Evolutionary conservation across 306 rosid species (phyloP), one percentile per base, ranked within the genome.

Genomic region (Albizia julibrissin): DNA sequence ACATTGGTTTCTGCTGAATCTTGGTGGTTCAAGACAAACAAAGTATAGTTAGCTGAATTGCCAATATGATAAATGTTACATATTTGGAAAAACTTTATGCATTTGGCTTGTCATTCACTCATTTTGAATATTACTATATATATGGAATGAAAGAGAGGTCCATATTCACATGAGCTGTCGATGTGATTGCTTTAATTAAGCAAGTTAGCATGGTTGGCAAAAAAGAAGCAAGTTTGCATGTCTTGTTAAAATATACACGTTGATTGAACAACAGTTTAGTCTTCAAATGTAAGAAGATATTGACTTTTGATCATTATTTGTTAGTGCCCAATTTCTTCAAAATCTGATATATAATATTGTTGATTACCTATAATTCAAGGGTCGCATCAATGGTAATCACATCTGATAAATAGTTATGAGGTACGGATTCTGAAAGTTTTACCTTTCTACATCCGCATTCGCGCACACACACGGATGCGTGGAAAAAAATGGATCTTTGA

Each of bases 331-430:
- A 43, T 26, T 72, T 52, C 69, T 64, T 71, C 78, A 31, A 71
- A 76, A 80, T 71, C 79, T 71, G 69, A 22, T 29, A 29, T 42
- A 70, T 69, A 75, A 58, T 44, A 75, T 80, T 27, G 74, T 21
- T 12, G 74, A n/a, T 42, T 70, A 10, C 44, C 52, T 80, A 22
- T 64, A 76, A 39, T 62, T 71, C 37, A 39, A 39, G 12, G 1
- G 67, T 62, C 66, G 54, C 61, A 76, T 76, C 42, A 79, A 54
- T 70, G 52, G 70, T 70, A 78, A 74, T 31, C 42, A 39, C 65
- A 72, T 80, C 72, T 84, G 65, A 46, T 65, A 62, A 50, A 18
- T 40, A n/a, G 59, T 64, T 54, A 42, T 83, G 72, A 54, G 67
- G 80, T 29, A 4, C 26, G 19, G 5, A 14, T 5, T 72, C 65